A percentile compares a stretch with the other conserved stretches of the same genome.
These are phyloP conservation scores for Hysterangium stoloniferum DNA, from an alignment of 768 basidiomycete species.

Conservation along the genomic window DNA sequence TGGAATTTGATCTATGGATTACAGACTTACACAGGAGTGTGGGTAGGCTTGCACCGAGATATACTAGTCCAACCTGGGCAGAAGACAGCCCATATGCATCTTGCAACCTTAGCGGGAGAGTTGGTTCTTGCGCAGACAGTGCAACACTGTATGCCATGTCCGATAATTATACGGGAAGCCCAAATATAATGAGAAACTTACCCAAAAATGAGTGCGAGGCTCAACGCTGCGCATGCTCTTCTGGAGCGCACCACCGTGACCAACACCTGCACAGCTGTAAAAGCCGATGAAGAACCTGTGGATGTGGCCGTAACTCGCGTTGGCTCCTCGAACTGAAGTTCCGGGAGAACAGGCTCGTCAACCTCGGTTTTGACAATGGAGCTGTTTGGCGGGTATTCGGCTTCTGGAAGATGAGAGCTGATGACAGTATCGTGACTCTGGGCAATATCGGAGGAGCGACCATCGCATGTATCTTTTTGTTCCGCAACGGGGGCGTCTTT, in stretches of 20 bases:
- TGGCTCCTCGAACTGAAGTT: too few relatives aligned
- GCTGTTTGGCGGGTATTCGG: too few relatives aligned
- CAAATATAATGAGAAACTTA: constrained; percentile 22
- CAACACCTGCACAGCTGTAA: constrained; percentile 29
- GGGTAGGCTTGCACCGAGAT: constrained; percentile 56
- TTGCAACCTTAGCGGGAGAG: constrained; percentile 49
- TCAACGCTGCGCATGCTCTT: constrained; percentile 39
- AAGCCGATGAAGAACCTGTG: too few relatives aligned
- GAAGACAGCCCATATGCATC: constrained; percentile 40
- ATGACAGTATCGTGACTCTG: too few relatives aligned
- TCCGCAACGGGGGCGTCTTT: too few relatives aligned
- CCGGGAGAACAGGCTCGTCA: too few relatives aligned
- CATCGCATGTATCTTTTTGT: too few relatives aligned
- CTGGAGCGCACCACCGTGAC: constrained; percentile 35
- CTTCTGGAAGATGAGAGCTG: too few relatives aligned
- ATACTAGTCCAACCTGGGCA: constrained; percentile 54
- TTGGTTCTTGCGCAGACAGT: constrained; percentile 42
- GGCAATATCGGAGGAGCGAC: too few relatives aligned
- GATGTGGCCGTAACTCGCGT: too few relatives aligned
- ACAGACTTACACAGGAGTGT: constrained; percentile 49
- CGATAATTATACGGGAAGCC: background rate
- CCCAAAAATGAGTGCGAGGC: constrained; percentile 48
- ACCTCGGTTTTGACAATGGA: too few relatives aligned
- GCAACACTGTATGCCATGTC: constrained; percentile 32
- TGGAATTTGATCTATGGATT: background rate